Evolutionary conservation across 805 yeast genomes (phyloP).

Genomic region (Phaffomyces antillensis): DNA sequence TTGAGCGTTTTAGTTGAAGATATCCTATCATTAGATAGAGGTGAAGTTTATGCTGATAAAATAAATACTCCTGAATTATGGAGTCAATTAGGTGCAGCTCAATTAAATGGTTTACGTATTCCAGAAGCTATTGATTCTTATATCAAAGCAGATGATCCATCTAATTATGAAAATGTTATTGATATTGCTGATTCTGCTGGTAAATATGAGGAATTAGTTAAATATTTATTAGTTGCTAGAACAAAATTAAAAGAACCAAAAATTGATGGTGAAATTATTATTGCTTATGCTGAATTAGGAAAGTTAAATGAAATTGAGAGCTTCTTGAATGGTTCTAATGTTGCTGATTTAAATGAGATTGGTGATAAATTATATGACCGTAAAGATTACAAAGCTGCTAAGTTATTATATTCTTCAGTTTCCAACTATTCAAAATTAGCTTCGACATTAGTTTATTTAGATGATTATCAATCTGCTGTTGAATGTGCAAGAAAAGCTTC

Average conservation of each 20-base stretch:
- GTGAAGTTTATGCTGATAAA: slow-evolving; percentile 87
- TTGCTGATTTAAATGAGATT: slow-evolving; percentile 84
- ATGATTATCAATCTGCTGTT: slow-evolving; percentile 93
- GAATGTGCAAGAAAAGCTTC: slow-evolving; percentile 99
- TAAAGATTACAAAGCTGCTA: slow-evolving; percentile 87
- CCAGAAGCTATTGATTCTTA: slow-evolving; percentile 90
- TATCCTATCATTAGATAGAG: slow-evolving; percentile 90
- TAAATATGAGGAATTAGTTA: slow-evolving; percentile 86
- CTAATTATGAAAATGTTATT: slow-evolving; percentile 84
- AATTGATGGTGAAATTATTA: slow-evolving; percentile 86
- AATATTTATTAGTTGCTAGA: slow-evolving; percentile 88
- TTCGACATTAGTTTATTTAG: slow-evolving; percentile 87
- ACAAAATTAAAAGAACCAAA: slow-evolving; percentile 82
- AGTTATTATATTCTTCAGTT: slow-evolving; percentile 73
- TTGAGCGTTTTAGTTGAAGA: slow-evolving; percentile 89
- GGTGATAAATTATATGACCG: slow-evolving; percentile 86
- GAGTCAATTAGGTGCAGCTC: slow-evolving; percentile 95
- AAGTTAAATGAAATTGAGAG: slow-evolving; percentile 75
- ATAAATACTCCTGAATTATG: slow-evolving; percentile 80
- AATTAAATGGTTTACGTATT: slow-evolving; percentile 85
- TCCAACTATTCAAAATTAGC: slow-evolving; percentile 96
- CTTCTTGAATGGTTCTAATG: slow-evolving; percentile 79
- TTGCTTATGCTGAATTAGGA: slow-evolving; percentile 77
- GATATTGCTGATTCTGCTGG: slow-evolving; percentile 95
- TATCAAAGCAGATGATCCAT: slow-evolving; percentile 85